These are phyloP conservation scores for Alternaria arborescens DNA, from an alignment of 2,329 filamentous ascomycete genomes.

Conservation along the genomic window DNA sequence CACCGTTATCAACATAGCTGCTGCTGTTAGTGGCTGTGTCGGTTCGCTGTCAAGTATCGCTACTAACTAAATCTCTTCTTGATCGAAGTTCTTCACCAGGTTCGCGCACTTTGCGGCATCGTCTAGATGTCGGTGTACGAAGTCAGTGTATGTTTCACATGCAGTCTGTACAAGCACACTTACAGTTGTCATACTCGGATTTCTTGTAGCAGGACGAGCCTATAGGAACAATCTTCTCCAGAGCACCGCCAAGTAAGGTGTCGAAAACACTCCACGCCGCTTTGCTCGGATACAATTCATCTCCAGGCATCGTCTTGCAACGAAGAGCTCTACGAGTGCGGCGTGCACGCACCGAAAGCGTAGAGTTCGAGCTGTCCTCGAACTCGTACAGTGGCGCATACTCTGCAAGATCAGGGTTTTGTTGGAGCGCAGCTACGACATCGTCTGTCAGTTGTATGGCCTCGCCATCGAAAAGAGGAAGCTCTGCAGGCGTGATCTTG, in stretches of 20 bases:
- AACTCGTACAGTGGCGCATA: conserved; percentile 50
- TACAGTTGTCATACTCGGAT: conserved; percentile 37
- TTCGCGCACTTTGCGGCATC: conserved; percentile 34
- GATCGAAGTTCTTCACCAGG: conserved; percentile 25
- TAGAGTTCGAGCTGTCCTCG: conserved; percentile 27
- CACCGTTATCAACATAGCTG: conserved; percentile 35
- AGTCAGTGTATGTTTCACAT: too few relatives aligned
- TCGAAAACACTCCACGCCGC: conserved; percentile 33
- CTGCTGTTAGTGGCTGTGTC: conserved; percentile 1
- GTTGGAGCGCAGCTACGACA: conserved; percentile 29
- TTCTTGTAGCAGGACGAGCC: conserved; percentile 41
- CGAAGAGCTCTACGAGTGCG: conserved; percentile 20
- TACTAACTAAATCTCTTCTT: conserved; percentile 35
- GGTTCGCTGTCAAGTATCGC: not conserved
- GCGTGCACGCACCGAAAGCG: conserved; percentile 13
- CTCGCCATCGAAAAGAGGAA: conserved; percentile 33
- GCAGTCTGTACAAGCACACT: too few relatives aligned
- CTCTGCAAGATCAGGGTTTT: conserved; percentile 25
- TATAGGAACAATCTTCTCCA: conserved; percentile 39
- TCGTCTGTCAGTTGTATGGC: conserved; percentile 37
- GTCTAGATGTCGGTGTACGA: conserved; percentile 6
- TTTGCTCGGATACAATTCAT: conserved; percentile 34
- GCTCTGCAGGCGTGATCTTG: conserved; percentile 29
- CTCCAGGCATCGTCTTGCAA: conserved; percentile 44
- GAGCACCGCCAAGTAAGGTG: conserved; percentile 33